A percentile compares a stretch with the other conserved stretches of the same genome.
These are phyloP conservation scores for Lithohypha guttulata DNA, from an alignment of 2,329 filamentous ascomycete genomes.

Conservation along the genomic window DNA sequence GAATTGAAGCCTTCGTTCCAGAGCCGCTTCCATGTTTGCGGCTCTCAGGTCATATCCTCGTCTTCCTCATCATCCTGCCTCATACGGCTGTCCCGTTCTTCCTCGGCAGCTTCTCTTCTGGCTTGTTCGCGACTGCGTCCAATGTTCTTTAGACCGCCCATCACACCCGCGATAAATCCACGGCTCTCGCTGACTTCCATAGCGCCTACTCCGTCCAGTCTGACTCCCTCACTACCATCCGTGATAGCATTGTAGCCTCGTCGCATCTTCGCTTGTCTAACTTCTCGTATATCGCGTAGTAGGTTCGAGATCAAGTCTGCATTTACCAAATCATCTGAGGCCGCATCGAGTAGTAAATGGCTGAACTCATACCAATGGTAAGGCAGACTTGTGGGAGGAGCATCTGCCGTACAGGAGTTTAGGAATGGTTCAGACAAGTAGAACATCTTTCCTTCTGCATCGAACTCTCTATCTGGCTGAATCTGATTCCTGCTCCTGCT, in stretches of 20 bases:
- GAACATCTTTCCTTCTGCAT: constrained; percentile 31
- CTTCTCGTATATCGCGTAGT: constrained; percentile 73
- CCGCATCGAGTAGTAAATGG: constrained; percentile 75
- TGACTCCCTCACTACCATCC: constrained; percentile 59
- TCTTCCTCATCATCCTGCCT: constrained; percentile 46
- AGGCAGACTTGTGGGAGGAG: constrained; percentile 61
- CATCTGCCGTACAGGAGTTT: constrained; percentile 58
- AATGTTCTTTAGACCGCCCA: constrained; percentile 74
- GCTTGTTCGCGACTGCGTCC: constrained; percentile 69
- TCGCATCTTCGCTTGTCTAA: constrained; percentile 79
- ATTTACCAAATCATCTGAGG: constrained; percentile 68
- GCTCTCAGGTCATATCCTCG: constrained; percentile 39
- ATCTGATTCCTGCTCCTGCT: constrained; percentile 1
- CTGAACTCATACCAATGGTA: constrained; percentile 94
- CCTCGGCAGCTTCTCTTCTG: constrained; percentile 64
- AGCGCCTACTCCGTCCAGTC: constrained; percentile 71
- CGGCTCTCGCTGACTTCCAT: constrained; percentile 87
- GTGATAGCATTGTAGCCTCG: constrained; percentile 62
- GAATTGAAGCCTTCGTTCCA: not conserved
- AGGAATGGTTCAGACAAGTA: constrained; percentile 62
- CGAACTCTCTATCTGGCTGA: constrained; percentile 22
- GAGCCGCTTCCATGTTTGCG: not conserved
- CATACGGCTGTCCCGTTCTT: constrained; percentile 44
- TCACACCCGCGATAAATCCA: constrained; percentile 71
- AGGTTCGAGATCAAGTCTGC: constrained; percentile 64